Evolutionary conservation across 345 rosid genomes (phyloP).

Genomic region (Pistacia atlantica): DNA sequence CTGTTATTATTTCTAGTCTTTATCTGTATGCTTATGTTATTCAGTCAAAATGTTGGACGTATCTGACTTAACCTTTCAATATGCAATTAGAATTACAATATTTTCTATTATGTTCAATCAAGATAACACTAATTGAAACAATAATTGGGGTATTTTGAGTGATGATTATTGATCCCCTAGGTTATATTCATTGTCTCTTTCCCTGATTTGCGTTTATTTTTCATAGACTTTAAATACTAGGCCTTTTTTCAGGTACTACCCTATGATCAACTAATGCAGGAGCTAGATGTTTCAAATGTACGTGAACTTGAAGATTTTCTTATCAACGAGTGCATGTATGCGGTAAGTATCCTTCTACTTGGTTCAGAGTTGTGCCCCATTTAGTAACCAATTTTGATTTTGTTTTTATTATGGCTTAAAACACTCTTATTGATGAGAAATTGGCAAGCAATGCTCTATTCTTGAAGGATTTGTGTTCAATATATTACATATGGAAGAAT

Average conservation of each 20-base stretch:
- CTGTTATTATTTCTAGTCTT: not conserved
- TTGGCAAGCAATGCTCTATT: not conserved
- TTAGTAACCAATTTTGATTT: not conserved
- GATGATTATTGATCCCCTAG: too few relatives aligned
- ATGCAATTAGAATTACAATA: not conserved
- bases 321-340: conserved; percentile 95
- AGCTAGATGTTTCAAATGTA: conserved; percentile 85
- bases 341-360: conserved; percentile 51
- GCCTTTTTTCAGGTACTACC: conserved; percentile 62
- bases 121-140: too few relatives aligned
- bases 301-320: conserved; percentile 99
- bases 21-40: not conserved
- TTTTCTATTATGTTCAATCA: not conserved
- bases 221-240: conserved; percentile 17
- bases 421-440: not conserved
- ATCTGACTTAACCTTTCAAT: not conserved
- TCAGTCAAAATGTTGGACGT: not conserved
- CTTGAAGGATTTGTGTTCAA: not conserved
- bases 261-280: conserved; percentile 85
- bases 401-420: not conserved
- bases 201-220: conserved; percentile 14
- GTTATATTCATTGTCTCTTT: conserved; percentile 2
- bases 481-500: not conserved
- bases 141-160: too few relatives aligned
- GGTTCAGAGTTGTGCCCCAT: not conserved